Base-by-base conservation (phyloP, 116 monocot species). In the Cymodocea nodosa region DNA sequence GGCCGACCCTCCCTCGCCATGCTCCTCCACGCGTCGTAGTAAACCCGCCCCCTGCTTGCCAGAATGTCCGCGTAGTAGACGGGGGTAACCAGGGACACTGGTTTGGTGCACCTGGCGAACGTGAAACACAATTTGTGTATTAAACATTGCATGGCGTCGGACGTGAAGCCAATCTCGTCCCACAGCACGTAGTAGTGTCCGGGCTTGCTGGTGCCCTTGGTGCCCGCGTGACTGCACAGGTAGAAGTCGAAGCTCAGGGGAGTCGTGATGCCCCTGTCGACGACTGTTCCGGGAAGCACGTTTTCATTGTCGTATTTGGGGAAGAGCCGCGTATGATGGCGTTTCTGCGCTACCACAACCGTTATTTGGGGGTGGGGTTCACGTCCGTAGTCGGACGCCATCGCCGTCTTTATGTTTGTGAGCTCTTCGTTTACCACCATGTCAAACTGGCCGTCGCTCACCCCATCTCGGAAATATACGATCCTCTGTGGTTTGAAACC, bases 271-370 rank as follows among this genome's bases (percentile, higher is more conserved):
- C 65, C 71, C 18, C 68, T 78, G 69, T 82, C 82, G 8, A 82
- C 78, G 15, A 82, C 77, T 12, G 81, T 77, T 51, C 81, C 81
- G 0, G 81, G 77, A 5, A 70, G 81, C 2, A 81, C 73, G 20
- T 81, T 36, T 4, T 19, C 16, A 12, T 2, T 13, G 16, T 13
- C n/a, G 2, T 14, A 16, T 8, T 62, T 62, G 5, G 54, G 72
- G 56, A 79, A 83, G 6, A 83, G 72, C 4, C 83, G 64, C 0
- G 83, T 83, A 59, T 83, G 78, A 70, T 83, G 83, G 17, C 83
- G 71, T 39, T 83, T 83, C 68, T 79, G 73, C 0, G 83, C 76
- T n/a, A 83, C 79, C 15, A 83, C 67, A 56, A 83, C 83, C 0
- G 83, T 77, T 61, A 72, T 57, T 6, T 50, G 63, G 35, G 83